Conservation (phyloP, 75 land plant species). For the Sequoia sempervirens region DNA sequence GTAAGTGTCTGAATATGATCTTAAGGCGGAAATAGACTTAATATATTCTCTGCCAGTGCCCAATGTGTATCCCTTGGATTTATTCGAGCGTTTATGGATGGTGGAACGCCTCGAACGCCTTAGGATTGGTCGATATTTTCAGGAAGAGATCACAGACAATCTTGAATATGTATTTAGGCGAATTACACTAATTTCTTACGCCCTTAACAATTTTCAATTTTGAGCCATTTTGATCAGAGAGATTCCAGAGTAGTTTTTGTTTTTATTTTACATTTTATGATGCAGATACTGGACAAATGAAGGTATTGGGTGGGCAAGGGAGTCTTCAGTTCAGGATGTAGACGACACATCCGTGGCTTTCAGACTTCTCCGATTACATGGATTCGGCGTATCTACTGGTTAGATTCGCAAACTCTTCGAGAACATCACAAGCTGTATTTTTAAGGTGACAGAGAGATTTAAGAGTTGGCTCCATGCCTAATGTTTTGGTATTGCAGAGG, state of each 20-base stretch:
- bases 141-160: slow-evolving; percentile 49
- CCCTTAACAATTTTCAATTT: not conserved
- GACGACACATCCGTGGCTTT: slow-evolving; percentile 97
- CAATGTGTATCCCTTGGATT: slow-evolving; percentile 83
- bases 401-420: not conserved
- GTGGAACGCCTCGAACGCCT: slow-evolving; percentile 85
- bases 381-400: slow-evolving; percentile 71
- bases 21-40: too few relatives aligned
- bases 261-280: not conserved
- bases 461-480: too few relatives aligned
- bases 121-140: slow-evolving; percentile 66
- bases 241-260: too few relatives aligned
- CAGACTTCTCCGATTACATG: slow-evolving; percentile 78
- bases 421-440: too few relatives aligned
- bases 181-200: not conserved
- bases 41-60: slow-evolving; percentile 42
- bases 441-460: too few relatives aligned
- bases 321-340: slow-evolving; percentile 48
- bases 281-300: slow-evolving; percentile 67
- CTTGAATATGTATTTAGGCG: slow-evolving; percentile 72
- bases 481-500: slow-evolving; percentile 35
- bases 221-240: not conserved
- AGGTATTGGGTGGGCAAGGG: slow-evolving; percentile 86
- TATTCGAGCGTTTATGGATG: slow-evolving; percentile 94
- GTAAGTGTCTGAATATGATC: not conserved